A percentile compares a stretch with the other conserved stretches of the same genome.
phyloP scores from a whole-genome alignment of 345 rosid species.

The Heritiera fomes region DNA sequence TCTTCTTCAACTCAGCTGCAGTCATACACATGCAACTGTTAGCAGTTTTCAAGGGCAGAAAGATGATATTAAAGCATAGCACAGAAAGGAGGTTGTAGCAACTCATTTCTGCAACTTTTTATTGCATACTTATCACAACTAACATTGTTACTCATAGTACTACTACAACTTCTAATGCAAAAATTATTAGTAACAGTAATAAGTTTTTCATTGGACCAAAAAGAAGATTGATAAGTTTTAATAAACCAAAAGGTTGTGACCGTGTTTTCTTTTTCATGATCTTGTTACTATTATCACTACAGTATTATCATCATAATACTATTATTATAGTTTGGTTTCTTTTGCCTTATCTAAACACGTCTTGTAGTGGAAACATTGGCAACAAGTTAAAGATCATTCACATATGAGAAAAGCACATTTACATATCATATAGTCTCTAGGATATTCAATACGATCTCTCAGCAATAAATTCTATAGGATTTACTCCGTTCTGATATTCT shows the following conservation, averaged over 20 bases:
- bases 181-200: not conserved
- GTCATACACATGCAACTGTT: not conserved
- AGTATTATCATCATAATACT: not conserved
- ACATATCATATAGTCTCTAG: not conserved
- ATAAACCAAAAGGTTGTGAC: not conserved
- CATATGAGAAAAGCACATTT: not conserved
- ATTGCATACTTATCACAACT: not conserved
- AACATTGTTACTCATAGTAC: not conserved
- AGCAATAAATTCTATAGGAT: too few relatives aligned
- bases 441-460: not conserved
- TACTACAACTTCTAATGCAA: not conserved
- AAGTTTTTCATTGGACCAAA: not conserved
- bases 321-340: not conserved
- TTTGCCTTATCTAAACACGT: not conserved
- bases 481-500: too few relatives aligned
- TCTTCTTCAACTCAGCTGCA: conserved; percentile 49
- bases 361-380: not conserved
- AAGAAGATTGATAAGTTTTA: not conserved
- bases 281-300: not conserved
- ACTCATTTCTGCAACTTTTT: not conserved
- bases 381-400: not conserved
- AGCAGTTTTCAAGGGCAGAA: not conserved
- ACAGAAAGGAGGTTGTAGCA: not conserved
- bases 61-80: not conserved
- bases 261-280: not conserved